Conservation (phyloP, 2,329 filamentous ascomycete species). For the Metarhizium guizhouense region DNA sequence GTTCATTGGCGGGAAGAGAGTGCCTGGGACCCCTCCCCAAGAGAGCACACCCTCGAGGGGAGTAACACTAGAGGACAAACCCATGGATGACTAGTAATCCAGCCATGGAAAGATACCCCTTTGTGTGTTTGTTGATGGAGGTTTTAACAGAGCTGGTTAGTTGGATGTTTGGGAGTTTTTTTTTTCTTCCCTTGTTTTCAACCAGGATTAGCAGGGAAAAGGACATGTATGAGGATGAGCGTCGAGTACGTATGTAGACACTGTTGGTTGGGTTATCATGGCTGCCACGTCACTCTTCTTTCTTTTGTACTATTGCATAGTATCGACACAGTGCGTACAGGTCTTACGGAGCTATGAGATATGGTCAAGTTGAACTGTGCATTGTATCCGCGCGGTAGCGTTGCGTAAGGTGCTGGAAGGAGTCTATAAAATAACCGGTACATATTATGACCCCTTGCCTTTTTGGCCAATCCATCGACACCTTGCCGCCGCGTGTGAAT, state of each 20-base stretch:
- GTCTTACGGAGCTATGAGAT: background rate
- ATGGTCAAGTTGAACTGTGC: background rate
- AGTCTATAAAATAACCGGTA: background rate
- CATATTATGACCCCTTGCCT: background rate
- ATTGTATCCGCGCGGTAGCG: background rate
- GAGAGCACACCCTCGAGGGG: constrained; percentile 27
- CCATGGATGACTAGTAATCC: constrained; percentile 38
- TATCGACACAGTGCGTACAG: background rate
- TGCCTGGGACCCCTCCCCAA: constrained; percentile 21
- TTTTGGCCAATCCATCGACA: too few species aligned
- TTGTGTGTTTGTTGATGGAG: background rate
- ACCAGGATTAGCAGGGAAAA: background rate
- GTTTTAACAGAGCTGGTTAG: background rate
- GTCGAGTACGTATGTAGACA: background rate
- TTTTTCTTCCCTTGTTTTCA: too few species aligned
- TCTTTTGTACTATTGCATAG: background rate
- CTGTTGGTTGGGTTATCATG: background rate
- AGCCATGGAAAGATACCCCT: background rate
- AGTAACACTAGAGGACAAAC: constrained; percentile 42
- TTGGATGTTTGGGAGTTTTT: background rate
- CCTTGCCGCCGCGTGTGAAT: too few species aligned
- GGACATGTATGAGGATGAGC: background rate
- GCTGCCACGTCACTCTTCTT: background rate
- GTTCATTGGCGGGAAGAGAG: constrained; percentile 42
- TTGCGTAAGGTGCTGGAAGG: background rate